A percentile compares a stretch with the other conserved stretches of the same genome.
phyloP scores from a whole-genome alignment of 495 filamentous ascomycete species.

The Echria macrotheca region DNA sequence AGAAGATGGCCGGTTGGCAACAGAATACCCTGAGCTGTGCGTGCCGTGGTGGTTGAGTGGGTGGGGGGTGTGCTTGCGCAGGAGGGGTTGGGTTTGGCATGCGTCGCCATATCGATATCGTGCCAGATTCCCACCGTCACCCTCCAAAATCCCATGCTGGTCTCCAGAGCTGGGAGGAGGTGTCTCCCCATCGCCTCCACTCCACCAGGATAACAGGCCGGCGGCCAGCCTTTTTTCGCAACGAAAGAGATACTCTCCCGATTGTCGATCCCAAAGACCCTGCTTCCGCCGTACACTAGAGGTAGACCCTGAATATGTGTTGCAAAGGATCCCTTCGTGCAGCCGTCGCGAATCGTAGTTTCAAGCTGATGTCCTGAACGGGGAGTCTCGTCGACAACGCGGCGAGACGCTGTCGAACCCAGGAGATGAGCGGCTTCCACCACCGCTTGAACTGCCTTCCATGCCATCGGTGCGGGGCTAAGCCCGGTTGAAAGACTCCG shows the following conservation, averaged over 20 bases:
- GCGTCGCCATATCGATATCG: constrained; percentile 1
- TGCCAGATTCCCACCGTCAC: constrained; percentile 6
- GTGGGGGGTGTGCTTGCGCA: neutral
- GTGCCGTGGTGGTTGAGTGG: neutral
- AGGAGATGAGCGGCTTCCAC: too few species aligned
- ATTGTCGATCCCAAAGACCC: constrained; percentile 5
- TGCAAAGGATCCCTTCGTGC: neutral
- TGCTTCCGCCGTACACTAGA: neutral
- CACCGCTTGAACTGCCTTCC: too few species aligned
- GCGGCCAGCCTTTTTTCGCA: too few species aligned
- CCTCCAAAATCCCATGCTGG: constrained; percentile 8
- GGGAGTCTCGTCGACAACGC: too few species aligned
- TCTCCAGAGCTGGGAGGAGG: too few species aligned
- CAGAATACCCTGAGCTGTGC: too few species aligned
- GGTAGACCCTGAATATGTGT: too few species aligned
- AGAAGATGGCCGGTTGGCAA: neutral
- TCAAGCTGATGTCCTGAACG: too few species aligned
- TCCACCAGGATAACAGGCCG: neutral
- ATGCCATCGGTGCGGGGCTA: neutral
- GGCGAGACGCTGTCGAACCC: too few species aligned
- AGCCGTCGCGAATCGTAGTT: too few species aligned
- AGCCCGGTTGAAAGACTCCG: constrained; percentile 5
- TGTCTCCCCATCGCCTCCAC: neutral
- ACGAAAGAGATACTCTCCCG: constrained; percentile 1
- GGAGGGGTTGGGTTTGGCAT: neutral